Base-by-base conservation (phyloP, 305 asterid species). In the Fraxinus floribunda region DNA sequence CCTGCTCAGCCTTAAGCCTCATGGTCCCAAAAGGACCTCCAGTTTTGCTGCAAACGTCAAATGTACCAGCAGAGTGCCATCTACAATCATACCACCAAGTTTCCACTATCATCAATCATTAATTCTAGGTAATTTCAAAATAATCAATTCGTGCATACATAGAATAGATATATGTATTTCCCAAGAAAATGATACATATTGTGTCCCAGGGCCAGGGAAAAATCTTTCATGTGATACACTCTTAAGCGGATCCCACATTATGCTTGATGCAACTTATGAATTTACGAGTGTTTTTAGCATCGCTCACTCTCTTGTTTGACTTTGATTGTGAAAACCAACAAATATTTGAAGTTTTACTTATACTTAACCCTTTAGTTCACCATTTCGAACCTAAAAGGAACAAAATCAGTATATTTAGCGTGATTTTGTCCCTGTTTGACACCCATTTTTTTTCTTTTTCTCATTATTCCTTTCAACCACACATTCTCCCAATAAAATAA, bases 21-120 rank as follows among this genome's bases (percentile, higher is more conserved):
- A 95, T 95, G 77, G 99, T 95, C 46, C 99, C 98, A 26, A 93
- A 95, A 70, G 99, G 98, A 44, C 99, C 99, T 77, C 99, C 99
- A 44, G 97, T 92, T 85, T 84, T 93, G 79, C 88, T 82, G 79
- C 85, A 68, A 80, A 89, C 89, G 26, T 95, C 99, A 62, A 36
- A 95, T 2, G 99, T 94, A 39, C 99, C 99, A 89, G 97, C 98
- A 86, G 98, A 95, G 89, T 94, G 98, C 97, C 98, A 95, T 11
- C 97, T 93, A 80, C 55, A 85, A 79, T 20, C 68, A 81, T 77
- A 80, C 15, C 30, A 36, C 78, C 60, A 76, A 0, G 32, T 57
- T 76, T 68, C 44, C 36, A 76, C 41, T 22, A 13, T 13, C 9
- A 32, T 1, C 52, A 75, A 38, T 30, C 55, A 41, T 15, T 55